Evolutionary conservation across 2,329 filamentous ascomycete genomes (phyloP), one percentile per base, ranked within the genome.

Genomic region (Trichoderma cornu-damae): DNA sequence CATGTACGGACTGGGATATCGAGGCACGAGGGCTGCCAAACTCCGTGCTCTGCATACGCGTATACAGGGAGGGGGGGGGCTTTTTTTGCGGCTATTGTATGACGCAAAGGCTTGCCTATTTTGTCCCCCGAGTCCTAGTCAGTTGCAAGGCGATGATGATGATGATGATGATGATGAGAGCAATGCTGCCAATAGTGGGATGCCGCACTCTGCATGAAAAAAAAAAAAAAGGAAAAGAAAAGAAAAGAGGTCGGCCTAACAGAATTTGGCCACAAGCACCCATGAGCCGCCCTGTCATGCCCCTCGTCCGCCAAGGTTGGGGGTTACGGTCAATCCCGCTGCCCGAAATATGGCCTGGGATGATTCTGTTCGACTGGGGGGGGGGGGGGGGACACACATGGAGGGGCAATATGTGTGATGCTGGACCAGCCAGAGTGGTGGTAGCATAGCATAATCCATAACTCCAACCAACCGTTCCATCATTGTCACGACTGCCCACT

Each of bases 181-280:
- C n/a, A 20, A 12, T 26, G 40, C 40, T 44, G 30, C n/a, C 28
- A 11, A 42, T 35, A 28, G 47, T 50, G 47, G 34, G 49, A 9
- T 42, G 26, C 48, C 14, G 16, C 14, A 40, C 37, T 37, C 51
- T 54, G 51, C 51, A 54, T 18, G n/a, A n/a, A n/a, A n/a, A n/a
- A n/a, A n/a, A n/a, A n/a, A n/a, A n/a, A n/a, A n/a, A n/a, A n/a
- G n/a, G n/a, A n/a, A n/a, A n/a, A n/a, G n/a, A n/a, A n/a, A n/a
- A n/a, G n/a, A n/a, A n/a, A n/a, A 44, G 28, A 37, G 22, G n/a
- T 30, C 30, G 12, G 40, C 40, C 40, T 54, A 54, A n/a, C 51
- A 54, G 40, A 54, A 44, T 37, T 22, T 43, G 51, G 51, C 11
- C n/a, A 35, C 48, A 20, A 48, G 28, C 28, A 26, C 34, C 14